A percentile compares a stretch with the other conserved stretches of the same genome.
These are phyloP conservation scores for Mycena galopus DNA, from an alignment of 768 basidiomycete species.

Conservation along the genomic window DNA sequence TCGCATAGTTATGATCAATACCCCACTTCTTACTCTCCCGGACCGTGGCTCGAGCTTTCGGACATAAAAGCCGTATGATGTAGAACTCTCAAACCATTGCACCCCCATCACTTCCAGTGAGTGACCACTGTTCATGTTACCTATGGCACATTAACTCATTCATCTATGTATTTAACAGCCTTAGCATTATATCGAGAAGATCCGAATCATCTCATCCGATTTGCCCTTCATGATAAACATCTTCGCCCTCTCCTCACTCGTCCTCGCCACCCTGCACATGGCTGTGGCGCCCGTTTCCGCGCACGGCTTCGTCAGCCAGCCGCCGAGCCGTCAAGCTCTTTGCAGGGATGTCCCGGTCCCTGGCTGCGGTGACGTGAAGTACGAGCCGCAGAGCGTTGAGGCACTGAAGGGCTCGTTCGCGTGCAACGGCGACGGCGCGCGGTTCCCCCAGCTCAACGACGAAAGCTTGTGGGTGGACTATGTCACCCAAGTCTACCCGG, in stretches of 20 bases:
- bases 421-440: not conserved
- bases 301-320: not conserved
- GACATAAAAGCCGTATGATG: constrained; percentile 1
- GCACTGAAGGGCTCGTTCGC: not conserved
- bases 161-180: not conserved
- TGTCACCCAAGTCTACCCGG: not conserved
- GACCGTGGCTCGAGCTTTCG: not conserved
- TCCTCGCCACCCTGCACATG: not conserved
- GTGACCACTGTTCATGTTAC: not conserved
- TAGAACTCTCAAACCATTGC: not conserved
- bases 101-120: not conserved
- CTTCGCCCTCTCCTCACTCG: not conserved
- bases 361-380: not conserved
- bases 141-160: not conserved
- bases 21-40: not conserved
- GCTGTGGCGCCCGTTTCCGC: not conserved
- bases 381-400: constrained; percentile 1
- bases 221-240: not conserved
- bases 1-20: not conserved
- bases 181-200: not conserved
- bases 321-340: constrained; percentile 1
- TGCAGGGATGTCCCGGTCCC: not conserved
- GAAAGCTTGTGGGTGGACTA: not conserved
- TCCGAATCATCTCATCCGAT: not conserved
- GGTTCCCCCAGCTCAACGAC: not conserved